phyloP scores from a whole-genome alignment of 768 basidiomycete species.

The Rhodotorula diobovata region DNA sequence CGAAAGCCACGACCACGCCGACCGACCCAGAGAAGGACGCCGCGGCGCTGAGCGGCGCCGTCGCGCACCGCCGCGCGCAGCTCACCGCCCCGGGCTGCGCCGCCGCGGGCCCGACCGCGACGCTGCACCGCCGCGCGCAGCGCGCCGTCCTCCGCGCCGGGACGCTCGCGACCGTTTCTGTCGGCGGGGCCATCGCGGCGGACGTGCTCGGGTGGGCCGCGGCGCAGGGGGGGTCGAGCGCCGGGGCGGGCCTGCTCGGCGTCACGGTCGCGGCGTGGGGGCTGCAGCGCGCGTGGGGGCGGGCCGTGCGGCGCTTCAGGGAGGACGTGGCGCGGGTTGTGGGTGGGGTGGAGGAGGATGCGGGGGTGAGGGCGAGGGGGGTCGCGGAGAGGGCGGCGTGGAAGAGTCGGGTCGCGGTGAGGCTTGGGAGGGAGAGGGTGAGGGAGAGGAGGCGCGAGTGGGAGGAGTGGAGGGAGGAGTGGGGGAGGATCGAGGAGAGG shows the following conservation, averaged over 20 bases:
- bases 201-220: background rate
- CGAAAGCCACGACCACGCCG: background rate
- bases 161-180: background rate
- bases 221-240: constrained; percentile 22
- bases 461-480: background rate
- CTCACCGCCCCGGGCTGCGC: constrained; percentile 29
- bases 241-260: constrained; percentile 31
- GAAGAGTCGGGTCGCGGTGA: background rate
- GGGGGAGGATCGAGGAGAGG: background rate
- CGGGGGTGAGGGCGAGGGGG: constrained; percentile 15
- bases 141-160: constrained; percentile 9
- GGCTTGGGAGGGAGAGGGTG: background rate
- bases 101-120: constrained; percentile 33
- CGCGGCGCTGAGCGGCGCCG: constrained; percentile 27
- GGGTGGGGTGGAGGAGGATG: constrained; percentile 32
- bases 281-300: constrained; percentile 39
- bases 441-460: background rate
- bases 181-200: background rate
- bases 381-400: background rate
- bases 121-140: constrained; percentile 39
- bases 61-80: constrained; percentile 29
- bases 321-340: constrained; percentile 28
- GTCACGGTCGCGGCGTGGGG: constrained; percentile 27
- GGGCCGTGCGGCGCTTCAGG: constrained; percentile 33
- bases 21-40: background rate